Percentiles rank a stretch among this genome's conserved stretches.
Evolutionary conservation across 2,329 filamentous ascomycete genomes (phyloP).

Genomic region (Tolypocladium sp.): DNA sequence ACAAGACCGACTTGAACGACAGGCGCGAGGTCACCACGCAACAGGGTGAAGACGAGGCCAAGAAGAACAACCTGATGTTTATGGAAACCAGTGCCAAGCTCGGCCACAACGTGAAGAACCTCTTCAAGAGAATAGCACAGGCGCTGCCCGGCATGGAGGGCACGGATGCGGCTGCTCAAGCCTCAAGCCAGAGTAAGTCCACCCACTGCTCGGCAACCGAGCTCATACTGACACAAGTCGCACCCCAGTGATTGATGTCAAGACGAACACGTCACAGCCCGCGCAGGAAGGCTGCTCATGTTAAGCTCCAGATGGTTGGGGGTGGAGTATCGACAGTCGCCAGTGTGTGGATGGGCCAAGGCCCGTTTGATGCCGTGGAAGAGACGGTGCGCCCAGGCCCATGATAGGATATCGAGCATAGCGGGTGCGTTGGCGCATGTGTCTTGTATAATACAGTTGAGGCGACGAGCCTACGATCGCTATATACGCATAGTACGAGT

Average conservation of each 20-base stretch:
- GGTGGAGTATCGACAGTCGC: neutral
- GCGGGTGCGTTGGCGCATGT: slow-evolving; percentile 19
- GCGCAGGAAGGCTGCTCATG: slow-evolving; percentile 62
- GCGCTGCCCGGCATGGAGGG: slow-evolving; percentile 97
- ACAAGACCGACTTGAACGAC: slow-evolving; percentile 98
- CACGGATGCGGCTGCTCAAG: slow-evolving; percentile 66
- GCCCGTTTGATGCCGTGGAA: neutral
- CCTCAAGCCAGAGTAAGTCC: slow-evolving; percentile 65
- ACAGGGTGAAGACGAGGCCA: slow-evolving; percentile 95
- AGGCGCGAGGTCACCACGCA: slow-evolving; percentile 95
- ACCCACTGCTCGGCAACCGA: neutral
- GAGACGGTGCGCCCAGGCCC: neutral
- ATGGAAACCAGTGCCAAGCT: slow-evolving; percentile 98
- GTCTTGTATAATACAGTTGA: slow-evolving; percentile 25
- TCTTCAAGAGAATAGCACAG: slow-evolving; percentile 97
- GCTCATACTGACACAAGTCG: neutral
- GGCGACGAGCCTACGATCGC: slow-evolving; percentile 22
- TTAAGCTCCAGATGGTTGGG: slow-evolving; percentile 11
- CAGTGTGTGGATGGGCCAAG: neutral
- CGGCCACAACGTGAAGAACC: slow-evolving; percentile 93
- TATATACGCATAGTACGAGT: slow-evolving; percentile 11
- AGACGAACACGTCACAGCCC: slow-evolving; percentile 63
- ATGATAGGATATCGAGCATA: slow-evolving; percentile 21
- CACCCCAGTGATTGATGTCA: slow-evolving; percentile 77
- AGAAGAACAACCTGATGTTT: slow-evolving; percentile 97